Evolutionary conservation across 805 yeast species (phyloP), one percentile per base, ranked within the genome.

Genomic region (Kluyveromyces aestuarii): DNA sequence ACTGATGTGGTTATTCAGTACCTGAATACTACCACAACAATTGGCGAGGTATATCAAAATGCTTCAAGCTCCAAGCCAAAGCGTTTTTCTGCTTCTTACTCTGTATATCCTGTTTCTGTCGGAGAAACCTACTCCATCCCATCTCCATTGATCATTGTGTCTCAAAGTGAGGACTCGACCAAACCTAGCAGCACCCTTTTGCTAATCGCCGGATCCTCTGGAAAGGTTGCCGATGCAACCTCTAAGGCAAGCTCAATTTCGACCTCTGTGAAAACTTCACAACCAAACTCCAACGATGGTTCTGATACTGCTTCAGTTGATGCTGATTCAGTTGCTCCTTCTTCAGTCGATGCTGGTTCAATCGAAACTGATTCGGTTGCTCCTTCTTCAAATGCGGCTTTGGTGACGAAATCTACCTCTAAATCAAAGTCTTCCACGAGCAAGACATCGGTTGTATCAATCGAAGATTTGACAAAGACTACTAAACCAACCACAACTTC

Each of bases 1-100:
- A 42, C 39, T 4, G 45, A 42, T 13, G 14, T 17, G 10, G 18
- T 33, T 11, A 13, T 25, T 30, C 10, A 8, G 17, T n/a, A 30
- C 13, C 16, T 46, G 35, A 27, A 41, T 21, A 13, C 18, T 35
- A 44, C 45, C 17, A 50, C 52, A 11, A 44, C 37, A 18, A 40
- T 40, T 41, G 52, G 52, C 36, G 50, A 50, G 18, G 50, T 47
- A 8, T 50, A 50, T 41, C 50, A 47, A 16, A 40, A 44, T 16
- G 41, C 18, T 19, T 9, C n/a, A 11, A 8, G 11, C 27, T 10
- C 33, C 37, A 40, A 47, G 25, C 52, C 52, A n/a, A 40, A 40
- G 1, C 41, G 52, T 3, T 46, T 47, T 8, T 50, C 52, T n/a
- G 52, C 52, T 17, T 19, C 37, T 6, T 10, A 13, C 14, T 13